These are phyloP conservation scores for Gamsiella multidivaricata DNA, from an alignment of 192 early-diverging fungal genomes.

Conservation along the genomic window DNA sequence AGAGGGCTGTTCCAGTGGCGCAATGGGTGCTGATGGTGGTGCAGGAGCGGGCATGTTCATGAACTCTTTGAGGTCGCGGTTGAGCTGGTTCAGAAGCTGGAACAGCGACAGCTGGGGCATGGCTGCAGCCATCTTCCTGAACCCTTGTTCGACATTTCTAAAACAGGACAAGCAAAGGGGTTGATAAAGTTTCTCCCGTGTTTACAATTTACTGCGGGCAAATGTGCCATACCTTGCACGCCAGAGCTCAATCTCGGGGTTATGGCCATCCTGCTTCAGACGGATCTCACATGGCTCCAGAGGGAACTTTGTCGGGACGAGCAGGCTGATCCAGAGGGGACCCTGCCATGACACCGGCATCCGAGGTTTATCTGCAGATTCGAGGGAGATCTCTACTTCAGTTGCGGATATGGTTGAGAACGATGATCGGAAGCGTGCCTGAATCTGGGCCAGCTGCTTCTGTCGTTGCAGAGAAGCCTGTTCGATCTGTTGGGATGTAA, in stretches of 20 bases:
- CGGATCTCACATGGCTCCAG: slow-evolving; percentile 56
- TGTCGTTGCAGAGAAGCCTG: slow-evolving; percentile 24
- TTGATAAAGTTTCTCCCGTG: neutral
- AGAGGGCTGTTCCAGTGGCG: neutral
- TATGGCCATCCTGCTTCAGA: slow-evolving; percentile 28
- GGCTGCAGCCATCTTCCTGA: slow-evolving; percentile 26
- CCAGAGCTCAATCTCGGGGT: slow-evolving; percentile 49
- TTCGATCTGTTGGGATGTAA: slow-evolving; percentile 20
- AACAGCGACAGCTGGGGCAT: slow-evolving; percentile 40
- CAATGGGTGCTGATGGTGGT: neutral
- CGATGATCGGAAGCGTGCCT: slow-evolving; percentile 17
- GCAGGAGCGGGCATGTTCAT: slow-evolving; percentile 11
- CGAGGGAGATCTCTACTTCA: slow-evolving; percentile 28
- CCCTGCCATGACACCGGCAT: slow-evolving; percentile 39
- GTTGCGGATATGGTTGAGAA: slow-evolving; percentile 29
- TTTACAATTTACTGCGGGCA: neutral
- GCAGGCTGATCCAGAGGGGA: slow-evolving; percentile 47
- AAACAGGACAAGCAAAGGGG: neutral
- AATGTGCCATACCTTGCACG: slow-evolving; percentile 23
- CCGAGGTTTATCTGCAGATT: slow-evolving; percentile 8
- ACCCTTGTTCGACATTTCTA: slow-evolving; percentile 50
- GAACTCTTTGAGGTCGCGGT: slow-evolving; percentile 44
- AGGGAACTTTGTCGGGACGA: slow-evolving; percentile 53
- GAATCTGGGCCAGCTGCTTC: slow-evolving; percentile 34
- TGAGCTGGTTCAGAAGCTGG: slow-evolving; percentile 47